These are phyloP conservation scores for Chaetomium sp. DNA, from an alignment of 2,329 filamentous ascomycete genomes.

Conservation along the genomic window DNA sequence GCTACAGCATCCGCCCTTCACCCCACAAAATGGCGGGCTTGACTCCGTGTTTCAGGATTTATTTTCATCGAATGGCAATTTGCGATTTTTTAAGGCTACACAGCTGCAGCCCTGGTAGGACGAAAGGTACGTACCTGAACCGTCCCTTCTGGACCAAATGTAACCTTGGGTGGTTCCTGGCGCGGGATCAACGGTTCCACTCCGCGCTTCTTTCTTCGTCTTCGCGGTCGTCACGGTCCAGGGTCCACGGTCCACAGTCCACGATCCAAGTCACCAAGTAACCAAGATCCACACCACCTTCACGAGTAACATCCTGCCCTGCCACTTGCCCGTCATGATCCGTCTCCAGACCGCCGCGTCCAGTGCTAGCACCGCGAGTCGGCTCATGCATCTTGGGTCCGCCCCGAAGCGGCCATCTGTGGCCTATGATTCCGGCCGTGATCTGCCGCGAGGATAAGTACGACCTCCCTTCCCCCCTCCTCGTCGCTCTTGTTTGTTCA, in stretches of 20 bases:
- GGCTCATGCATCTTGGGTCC: slow-evolving; percentile 35
- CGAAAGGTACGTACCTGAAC: slow-evolving; percentile 11
- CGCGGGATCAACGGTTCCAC: slow-evolving; percentile 9
- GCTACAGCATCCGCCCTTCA: slow-evolving; percentile 24
- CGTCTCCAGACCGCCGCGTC: slow-evolving; percentile 27
- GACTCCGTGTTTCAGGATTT: slow-evolving; percentile 40
- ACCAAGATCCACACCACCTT: slow-evolving; percentile 12
- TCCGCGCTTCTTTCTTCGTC: slow-evolving; percentile 13
- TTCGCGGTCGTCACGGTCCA: slow-evolving; percentile 23
- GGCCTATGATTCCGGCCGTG: slow-evolving; percentile 33
- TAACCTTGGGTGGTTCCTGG: slow-evolving; percentile 8
- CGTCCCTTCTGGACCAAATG: neutral
- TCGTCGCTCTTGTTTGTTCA: slow-evolving; percentile 36
- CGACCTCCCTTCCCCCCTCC: slow-evolving; percentile 32
- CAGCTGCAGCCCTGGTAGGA: slow-evolving; percentile 32
- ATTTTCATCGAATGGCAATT: slow-evolving; percentile 33
- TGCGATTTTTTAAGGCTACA: slow-evolving; percentile 20
- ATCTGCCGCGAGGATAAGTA: slow-evolving; percentile 39
- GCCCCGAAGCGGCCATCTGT: slow-evolving; percentile 33
- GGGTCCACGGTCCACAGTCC: slow-evolving; percentile 21
- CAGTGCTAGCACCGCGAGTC: slow-evolving; percentile 29
- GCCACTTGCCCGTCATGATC: slow-evolving; percentile 19
- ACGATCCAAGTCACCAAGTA: neutral
- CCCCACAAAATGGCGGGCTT: slow-evolving; percentile 25
- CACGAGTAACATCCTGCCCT: neutral